These are phyloP conservation scores for Curvularia hawaiiensis DNA, from an alignment of 2,329 filamentous ascomycete genomes.

Conservation along the genomic window DNA sequence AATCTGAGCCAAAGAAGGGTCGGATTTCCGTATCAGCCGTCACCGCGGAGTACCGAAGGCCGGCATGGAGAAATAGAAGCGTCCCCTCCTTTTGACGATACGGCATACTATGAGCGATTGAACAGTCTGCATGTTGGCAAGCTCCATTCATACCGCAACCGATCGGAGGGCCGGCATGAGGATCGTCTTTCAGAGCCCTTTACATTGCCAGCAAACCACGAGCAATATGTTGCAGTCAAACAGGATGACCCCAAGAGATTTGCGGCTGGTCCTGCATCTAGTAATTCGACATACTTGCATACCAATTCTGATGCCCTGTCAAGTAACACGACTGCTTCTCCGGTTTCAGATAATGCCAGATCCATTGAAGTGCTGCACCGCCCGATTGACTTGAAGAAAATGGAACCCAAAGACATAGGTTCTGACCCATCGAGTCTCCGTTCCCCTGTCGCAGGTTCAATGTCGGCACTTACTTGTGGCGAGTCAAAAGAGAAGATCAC, in stretches of 20 bases:
- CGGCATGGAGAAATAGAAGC: conserved; percentile 5
- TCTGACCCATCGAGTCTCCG: conserved; percentile 13
- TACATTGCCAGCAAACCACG: conserved; percentile 29
- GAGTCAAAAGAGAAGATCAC: conserved; percentile 13
- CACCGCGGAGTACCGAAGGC: conserved; percentile 27
- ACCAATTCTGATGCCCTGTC: conserved; percentile 50
- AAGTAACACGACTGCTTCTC: conserved; percentile 51
- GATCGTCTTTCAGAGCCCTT: conserved; percentile 25
- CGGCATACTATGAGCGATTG: not conserved
- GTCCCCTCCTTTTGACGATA: not conserved
- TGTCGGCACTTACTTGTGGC: conserved; percentile 32
- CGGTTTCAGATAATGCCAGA: conserved; percentile 49
- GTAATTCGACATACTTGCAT: conserved; percentile 38
- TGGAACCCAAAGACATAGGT: conserved; percentile 38
- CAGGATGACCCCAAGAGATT: conserved; percentile 29
- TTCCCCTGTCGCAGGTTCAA: conserved; percentile 38
- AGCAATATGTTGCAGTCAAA: conserved; percentile 28
- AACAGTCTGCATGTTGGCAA: conserved; percentile 19
- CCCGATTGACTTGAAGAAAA: conserved; percentile 21
- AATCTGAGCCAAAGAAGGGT: conserved; percentile 28
- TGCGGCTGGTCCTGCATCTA: conserved; percentile 36
- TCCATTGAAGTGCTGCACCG: conserved; percentile 42
- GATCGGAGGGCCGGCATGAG: conserved; percentile 3
- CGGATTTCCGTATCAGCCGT: conserved; percentile 31
- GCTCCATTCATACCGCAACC: conserved; percentile 22